These are phyloP conservation scores for Heterobasidion annosum DNA, from an alignment of 1,284 basidiomycete species.

Conservation along the genomic window DNA sequence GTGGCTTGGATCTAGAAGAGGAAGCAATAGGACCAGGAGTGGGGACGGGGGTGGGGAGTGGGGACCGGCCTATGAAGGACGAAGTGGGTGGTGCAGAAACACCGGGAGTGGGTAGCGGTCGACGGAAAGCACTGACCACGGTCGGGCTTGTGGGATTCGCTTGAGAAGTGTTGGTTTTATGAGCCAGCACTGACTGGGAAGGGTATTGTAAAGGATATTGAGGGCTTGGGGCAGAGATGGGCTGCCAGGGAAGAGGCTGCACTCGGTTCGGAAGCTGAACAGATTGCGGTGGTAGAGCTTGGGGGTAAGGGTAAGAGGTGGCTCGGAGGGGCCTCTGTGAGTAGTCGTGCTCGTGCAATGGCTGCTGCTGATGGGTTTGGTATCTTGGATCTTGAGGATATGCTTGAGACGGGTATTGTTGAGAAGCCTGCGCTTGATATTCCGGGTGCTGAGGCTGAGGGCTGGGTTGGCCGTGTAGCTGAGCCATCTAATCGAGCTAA, in stretches of 20 bases:
- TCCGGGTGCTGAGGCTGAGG: neutral
- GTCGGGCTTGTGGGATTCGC: slow-evolving; percentile 4
- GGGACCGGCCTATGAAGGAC: slow-evolving; percentile 5
- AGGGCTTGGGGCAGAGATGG: slow-evolving; percentile 3
- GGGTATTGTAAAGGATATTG: slow-evolving; percentile 1
- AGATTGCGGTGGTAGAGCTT: neutral
- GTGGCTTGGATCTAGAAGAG: neutral
- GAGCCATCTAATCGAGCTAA: neutral
- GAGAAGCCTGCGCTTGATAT: neutral
- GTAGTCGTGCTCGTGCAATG: neutral
- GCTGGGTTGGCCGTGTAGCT: neutral
- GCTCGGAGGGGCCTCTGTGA: neutral
- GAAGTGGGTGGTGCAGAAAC: slow-evolving; percentile 5
- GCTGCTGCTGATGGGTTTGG: neutral
- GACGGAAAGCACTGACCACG: slow-evolving; percentile 6
- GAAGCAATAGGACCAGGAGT: slow-evolving; percentile 7
- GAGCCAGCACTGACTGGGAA: neutral
- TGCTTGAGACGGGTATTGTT: neutral
- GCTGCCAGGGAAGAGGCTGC: neutral
- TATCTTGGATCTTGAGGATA: neutral
- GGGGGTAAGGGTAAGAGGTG: neutral
- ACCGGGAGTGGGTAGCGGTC: slow-evolving; percentile 12
- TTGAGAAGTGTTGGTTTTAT: slow-evolving; percentile 2
- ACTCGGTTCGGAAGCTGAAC: neutral
- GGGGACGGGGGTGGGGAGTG: slow-evolving; percentile 11